Percentiles rank a stretch among this genome's conserved stretches.
These are phyloP conservation scores for Plasmopara halstedii DNA, from an alignment of 352 stramenopile genomes.

Conservation along the genomic window DNA sequence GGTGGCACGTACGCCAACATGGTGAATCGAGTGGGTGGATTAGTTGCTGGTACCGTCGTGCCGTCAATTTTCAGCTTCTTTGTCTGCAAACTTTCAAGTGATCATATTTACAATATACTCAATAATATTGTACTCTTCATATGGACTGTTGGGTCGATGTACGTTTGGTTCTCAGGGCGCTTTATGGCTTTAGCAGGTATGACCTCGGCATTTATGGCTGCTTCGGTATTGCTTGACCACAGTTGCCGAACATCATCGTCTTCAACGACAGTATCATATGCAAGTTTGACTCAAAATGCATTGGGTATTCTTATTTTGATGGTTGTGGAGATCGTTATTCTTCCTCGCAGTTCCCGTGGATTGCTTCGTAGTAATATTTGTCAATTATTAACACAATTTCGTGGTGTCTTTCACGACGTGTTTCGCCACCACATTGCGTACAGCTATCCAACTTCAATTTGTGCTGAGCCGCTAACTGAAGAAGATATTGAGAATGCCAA, in stretches of 20 bases:
- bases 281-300: slow-evolving; percentile 58
- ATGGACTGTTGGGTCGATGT: slow-evolving; percentile 66
- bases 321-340: slow-evolving; percentile 47
- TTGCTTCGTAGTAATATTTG: slow-evolving; percentile 59
- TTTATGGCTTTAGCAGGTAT: slow-evolving; percentile 54
- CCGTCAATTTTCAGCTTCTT: slow-evolving; percentile 76
- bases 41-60: slow-evolving; percentile 66
- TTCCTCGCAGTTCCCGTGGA: slow-evolving; percentile 40
- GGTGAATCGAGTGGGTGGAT: slow-evolving; percentile 45
- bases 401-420: slow-evolving; percentile 35
- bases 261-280: slow-evolving; percentile 45
- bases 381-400: slow-evolving; percentile 37
- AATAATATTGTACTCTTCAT: slow-evolving; percentile 63
- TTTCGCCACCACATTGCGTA: slow-evolving; percentile 57
- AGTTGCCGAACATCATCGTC: slow-evolving; percentile 25
- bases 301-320: slow-evolving; percentile 66
- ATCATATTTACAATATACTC: slow-evolving; percentile 43
- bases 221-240: slow-evolving; percentile 51
- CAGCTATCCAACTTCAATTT: slow-evolving; percentile 6
- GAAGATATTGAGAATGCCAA: slow-evolving; percentile 24
- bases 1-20: slow-evolving; percentile 62
- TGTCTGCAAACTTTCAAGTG: slow-evolving; percentile 44
- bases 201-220: slow-evolving; percentile 62
- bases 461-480: slow-evolving; percentile 10
- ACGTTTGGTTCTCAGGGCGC: slow-evolving; percentile 53